Evolutionary conservation across 2,329 filamentous ascomycete genomes (phyloP).

Genomic region (Verticillium tricorpus): DNA sequence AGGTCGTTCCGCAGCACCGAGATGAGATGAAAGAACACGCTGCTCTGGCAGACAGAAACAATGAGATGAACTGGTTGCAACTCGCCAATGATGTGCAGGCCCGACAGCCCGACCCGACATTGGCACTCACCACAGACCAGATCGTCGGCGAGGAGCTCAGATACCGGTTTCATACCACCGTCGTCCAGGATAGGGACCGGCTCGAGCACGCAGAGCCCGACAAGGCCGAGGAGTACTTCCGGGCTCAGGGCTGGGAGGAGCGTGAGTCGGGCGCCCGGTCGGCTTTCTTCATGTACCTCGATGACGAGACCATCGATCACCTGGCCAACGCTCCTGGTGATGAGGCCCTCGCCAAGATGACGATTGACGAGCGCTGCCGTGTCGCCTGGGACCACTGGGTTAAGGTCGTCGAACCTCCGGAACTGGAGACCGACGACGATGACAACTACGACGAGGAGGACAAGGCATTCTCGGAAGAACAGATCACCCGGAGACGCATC

Average conservation of each 20-base stretch:
- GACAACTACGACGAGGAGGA: background rate
- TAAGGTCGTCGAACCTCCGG: background rate
- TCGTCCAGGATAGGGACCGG: slow-evolving; percentile 3
- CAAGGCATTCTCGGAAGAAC: background rate
- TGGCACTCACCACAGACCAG: slow-evolving; percentile 4
- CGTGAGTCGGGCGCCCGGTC: background rate
- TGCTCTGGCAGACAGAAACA: background rate
- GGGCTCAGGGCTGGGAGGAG: background rate
- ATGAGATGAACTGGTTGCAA: background rate
- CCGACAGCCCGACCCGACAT: background rate
- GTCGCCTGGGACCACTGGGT: slow-evolving; percentile 5
- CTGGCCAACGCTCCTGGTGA: slow-evolving; percentile 1
- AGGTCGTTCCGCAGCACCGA: background rate
- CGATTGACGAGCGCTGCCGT: slow-evolving; percentile 1
- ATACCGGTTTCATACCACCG: slow-evolving; percentile 3
- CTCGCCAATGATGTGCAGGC: background rate
- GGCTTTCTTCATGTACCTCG: slow-evolving; percentile 6
- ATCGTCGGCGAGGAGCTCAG: slow-evolving; percentile 4
- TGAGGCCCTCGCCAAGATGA: slow-evolving; percentile 6
- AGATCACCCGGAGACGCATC: background rate
- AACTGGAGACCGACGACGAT: background rate
- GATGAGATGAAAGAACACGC: background rate
- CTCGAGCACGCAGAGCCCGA: slow-evolving; percentile 2
- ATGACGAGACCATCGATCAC: slow-evolving; percentile 5
- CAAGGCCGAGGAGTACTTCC: slow-evolving; percentile 4